Evolutionary conservation across 2,329 filamentous ascomycete species (phyloP), one percentile per base, ranked within the genome.

Genomic region (Curvularia eragrostidis): DNA sequence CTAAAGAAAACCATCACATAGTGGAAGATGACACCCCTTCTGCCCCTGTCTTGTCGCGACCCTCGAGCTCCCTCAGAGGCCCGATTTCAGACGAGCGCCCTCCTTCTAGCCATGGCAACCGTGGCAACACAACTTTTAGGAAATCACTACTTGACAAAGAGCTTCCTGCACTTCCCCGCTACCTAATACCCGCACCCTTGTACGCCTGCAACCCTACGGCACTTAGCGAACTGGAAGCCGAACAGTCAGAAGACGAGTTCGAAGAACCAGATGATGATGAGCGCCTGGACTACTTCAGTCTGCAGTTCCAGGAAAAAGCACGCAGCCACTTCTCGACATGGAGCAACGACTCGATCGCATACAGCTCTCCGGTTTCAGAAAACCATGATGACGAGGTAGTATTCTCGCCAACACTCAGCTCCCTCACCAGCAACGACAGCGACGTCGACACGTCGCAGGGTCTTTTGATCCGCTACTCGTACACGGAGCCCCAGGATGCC

Each of bases 241-340:
- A 56, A 12, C 52, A 64, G 24, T 55, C 57, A 18, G 53, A 48
- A 34, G 54, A 62, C 42, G 58, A 61, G 28, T 53, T 65, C 9
- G 58, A 62, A 30, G 66, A 65, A 52, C 46, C 32, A 19, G 52
- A 63, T 5, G 62, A 66, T n/a, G 52, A 64, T 12, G 57, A 61
- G 36, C 49, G 54, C 9, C 46, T 58, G 12, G 54, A 64, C 12
- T 53, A 65, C 26, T 15, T 58, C 15, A 59, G 57, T 18, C 24
- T 54, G 19, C 53, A 64, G 12, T 59, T 65, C 5, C 48, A 58
- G 19, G 50, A 62, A n/a, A 67, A 71, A 23, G 60, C 61, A 21
- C 67, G 61, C 21, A 73, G 71, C 23, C 72, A 75, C 52, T 75
- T 75, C 61, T 75, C 73, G 2, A 68, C 65, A 1, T 75, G 72